Evolutionary conservation across 75 land plant genomes (phyloP).

Genomic region (Cunninghamia lanceolata): DNA sequence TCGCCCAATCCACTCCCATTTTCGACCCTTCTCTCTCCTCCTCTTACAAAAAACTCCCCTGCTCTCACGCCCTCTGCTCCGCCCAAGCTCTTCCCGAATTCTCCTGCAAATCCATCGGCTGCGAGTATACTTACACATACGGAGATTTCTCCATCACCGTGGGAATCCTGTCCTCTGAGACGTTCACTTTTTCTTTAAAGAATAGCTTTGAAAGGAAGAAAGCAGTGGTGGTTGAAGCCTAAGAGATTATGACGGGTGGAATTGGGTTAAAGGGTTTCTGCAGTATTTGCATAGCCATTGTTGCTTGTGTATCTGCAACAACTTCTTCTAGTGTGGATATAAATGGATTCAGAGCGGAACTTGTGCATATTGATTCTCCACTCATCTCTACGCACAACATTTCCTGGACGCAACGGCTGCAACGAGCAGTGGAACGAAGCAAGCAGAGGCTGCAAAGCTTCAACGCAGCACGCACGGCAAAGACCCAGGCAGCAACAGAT

Average conservation of each 20-base stretch:
- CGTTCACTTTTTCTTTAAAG: slow-evolving; percentile 18
- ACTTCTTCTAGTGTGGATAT: not conserved
- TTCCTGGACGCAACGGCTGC: not conserved
- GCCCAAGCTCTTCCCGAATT: too few relatives aligned
- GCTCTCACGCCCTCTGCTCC: too few relatives aligned
- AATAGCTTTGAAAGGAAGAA: too few relatives aligned
- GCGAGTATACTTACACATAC: slow-evolving; percentile 31
- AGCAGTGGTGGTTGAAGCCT: not conserved
- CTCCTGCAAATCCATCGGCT: too few relatives aligned
- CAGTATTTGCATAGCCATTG: not conserved
- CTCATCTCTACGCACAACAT: not conserved
- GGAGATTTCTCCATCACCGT: slow-evolving; percentile 40
- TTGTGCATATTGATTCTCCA: not conserved
- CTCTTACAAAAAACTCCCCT: too few relatives aligned
- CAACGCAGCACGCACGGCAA: too few relatives aligned
- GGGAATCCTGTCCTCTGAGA: slow-evolving; percentile 40
- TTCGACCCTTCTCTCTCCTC: too few relatives aligned
- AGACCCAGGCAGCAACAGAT: too few relatives aligned
- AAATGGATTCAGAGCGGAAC: slow-evolving; percentile 2
- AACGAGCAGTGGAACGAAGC: not conserved
- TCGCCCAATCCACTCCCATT: too few relatives aligned
- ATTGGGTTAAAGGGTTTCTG: not conserved
- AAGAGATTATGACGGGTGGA: slow-evolving; percentile 18
- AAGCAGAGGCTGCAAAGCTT: not conserved
- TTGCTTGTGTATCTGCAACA: not conserved